These are phyloP conservation scores for Penicillium sp. DNA, from an alignment of 2,329 filamentous ascomycete species.

Conservation along the genomic window DNA sequence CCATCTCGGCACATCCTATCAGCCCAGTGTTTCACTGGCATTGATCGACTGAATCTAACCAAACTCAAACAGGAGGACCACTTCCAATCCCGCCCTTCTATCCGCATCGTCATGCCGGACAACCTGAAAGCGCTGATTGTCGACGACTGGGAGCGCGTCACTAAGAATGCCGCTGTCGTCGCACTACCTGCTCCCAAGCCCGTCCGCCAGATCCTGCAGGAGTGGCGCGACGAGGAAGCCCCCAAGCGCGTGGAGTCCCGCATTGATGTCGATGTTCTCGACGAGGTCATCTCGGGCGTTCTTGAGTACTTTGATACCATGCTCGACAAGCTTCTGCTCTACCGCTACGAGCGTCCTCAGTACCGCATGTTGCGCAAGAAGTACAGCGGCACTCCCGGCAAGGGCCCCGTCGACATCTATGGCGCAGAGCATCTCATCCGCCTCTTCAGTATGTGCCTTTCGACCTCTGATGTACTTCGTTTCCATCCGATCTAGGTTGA, in stretches of 20 bases:
- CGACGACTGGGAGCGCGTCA: constrained; percentile 98
- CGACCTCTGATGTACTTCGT: neutral
- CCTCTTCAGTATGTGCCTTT: constrained; percentile 70
- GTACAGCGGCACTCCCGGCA: constrained; percentile 66
- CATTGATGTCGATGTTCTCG: constrained; percentile 77
- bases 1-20: neutral
- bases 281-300: constrained; percentile 83
- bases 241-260: constrained; percentile 60
- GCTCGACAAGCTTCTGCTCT: constrained; percentile 84
- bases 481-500: neutral
- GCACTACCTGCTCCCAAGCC: constrained; percentile 76
- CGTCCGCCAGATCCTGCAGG: constrained; percentile 75
- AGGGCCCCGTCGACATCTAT: constrained; percentile 78
- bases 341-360: constrained; percentile 90
- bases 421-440: constrained; percentile 90
- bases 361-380: constrained; percentile 75
- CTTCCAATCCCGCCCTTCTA: constrained; percentile 80
- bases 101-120: constrained; percentile 85
- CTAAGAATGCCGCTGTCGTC: constrained; percentile 89
- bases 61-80: constrained; percentile 70
- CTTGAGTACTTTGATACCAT: constrained; percentile 93
- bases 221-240: constrained; percentile 73
- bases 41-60: neutral
- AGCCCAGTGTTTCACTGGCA: too few relatives aligned
- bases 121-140: constrained; percentile 89